Percentiles rank a stretch among this genome's conserved stretches.
Evolutionary conservation across 257 asterid genomes (phyloP).

Genomic region (Solanum ossicruentum): DNA sequence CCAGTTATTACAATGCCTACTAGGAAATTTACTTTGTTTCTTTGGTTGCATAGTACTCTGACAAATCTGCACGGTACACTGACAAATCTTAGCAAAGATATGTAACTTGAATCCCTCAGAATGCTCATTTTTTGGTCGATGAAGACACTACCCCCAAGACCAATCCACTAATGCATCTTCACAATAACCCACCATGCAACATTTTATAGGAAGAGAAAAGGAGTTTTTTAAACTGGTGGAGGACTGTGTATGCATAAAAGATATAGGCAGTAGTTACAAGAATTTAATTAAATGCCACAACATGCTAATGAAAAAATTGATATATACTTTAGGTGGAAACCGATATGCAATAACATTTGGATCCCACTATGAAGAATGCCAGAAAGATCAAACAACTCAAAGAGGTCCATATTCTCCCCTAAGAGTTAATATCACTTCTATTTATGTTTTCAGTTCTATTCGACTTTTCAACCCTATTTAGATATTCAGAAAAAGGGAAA

Average conservation of each 20-base stretch:
- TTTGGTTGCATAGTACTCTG: neutral
- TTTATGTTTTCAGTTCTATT: no score
- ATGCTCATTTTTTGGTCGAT: slow-evolving; percentile 2
- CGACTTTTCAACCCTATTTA: no score
- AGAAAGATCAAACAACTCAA: no score
- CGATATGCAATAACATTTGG: no score
- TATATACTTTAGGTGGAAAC: no score
- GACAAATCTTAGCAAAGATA: neutral
- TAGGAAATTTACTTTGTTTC: neutral
- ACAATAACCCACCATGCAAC: slow-evolving; percentile 19
- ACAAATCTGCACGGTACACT: neutral
- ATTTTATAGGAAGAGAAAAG: slow-evolving; percentile 17
- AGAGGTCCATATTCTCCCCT: no score
- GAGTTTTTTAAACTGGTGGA: neutral
- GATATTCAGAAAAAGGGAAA: neutral
- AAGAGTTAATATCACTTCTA: no score
- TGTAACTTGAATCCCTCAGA: neutral
- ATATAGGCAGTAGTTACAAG: neutral
- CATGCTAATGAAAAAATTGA: neutral
- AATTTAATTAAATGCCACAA: neutral
- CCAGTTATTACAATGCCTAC: neutral
- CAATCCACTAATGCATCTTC: slow-evolving; percentile 13
- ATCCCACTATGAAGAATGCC: no score
- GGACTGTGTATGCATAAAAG: neutral
- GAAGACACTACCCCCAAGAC: slow-evolving; percentile 20